phyloP scores from a whole-genome alignment of 345 rosid genomes.

The Bretschneidera sinensis region DNA sequence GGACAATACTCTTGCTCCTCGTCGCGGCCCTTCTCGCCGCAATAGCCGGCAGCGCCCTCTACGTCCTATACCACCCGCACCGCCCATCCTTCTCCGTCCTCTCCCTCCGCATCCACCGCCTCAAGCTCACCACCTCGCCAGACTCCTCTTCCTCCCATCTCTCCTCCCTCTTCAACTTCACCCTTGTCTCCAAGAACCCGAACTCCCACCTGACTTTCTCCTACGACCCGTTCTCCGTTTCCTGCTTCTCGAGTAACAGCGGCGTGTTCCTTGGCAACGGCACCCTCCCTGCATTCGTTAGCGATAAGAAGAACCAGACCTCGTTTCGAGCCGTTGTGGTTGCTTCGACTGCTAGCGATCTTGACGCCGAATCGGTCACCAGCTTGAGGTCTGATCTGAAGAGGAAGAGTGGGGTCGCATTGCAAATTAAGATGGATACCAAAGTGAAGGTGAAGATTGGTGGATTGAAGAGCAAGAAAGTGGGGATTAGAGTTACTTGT shows the following conservation, averaged over 20 bases:
- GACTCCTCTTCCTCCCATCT: conserved; percentile 65
- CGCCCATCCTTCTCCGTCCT: conserved; percentile 67
- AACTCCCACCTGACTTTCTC: conserved; percentile 66
- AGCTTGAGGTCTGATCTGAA: conserved; percentile 70
- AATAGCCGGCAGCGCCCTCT: conserved; percentile 67
- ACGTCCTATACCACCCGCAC: conserved; percentile 74
- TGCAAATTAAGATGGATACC: conserved; percentile 60
- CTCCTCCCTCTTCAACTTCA: conserved; percentile 69
- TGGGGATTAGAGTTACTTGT: conserved; percentile 73
- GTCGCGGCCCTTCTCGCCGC: conserved; percentile 55
- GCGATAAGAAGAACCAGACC: conserved; percentile 56
- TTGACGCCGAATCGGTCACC: conserved; percentile 61
- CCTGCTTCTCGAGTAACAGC: conserved; percentile 30
- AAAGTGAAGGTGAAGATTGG: conserved; percentile 56
- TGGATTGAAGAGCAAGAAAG: conserved; percentile 60
- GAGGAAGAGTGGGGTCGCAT: conserved; percentile 39
- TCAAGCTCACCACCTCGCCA: conserved; percentile 64
- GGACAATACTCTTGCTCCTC: conserved; percentile 62
- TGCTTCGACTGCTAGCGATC: conserved; percentile 46
- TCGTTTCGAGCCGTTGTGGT: conserved; percentile 50
- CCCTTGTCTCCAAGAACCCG: conserved; percentile 66
- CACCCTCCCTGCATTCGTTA: conserved; percentile 53
- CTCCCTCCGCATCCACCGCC: conserved; percentile 59
- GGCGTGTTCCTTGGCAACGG: conserved; percentile 66
- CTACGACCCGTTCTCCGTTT: conserved; percentile 56